Percentiles rank a stretch among this genome's conserved stretches.
Conservation (phyloP, 176 grass and related monocot genomes). For the Dactylis glomerata region DNA sequence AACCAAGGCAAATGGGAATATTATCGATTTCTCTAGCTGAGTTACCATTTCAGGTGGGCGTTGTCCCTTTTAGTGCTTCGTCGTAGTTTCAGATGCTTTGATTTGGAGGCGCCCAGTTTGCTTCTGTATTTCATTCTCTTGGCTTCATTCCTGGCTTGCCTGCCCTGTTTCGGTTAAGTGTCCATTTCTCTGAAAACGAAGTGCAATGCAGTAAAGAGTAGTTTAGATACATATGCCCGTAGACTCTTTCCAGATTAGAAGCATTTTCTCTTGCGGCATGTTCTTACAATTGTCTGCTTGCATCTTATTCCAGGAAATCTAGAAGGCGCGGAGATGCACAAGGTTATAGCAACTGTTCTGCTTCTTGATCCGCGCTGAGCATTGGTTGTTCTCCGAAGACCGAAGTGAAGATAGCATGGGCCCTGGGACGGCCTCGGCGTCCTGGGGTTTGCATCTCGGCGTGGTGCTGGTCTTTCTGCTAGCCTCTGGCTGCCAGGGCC, state of each 20-base stretch:
- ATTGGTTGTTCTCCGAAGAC: neutral
- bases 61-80: neutral
- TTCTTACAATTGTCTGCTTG: slow-evolving; percentile 18
- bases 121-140: neutral
- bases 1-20: neutral
- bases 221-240: neutral
- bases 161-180: neutral
- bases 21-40: neutral
- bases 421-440: neutral
- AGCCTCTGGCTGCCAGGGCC: slow-evolving; percentile 29
- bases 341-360: slow-evolving; percentile 3
- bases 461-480: slow-evolving; percentile 51
- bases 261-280: neutral
- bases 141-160: neutral
- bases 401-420: slow-evolving; percentile 29
- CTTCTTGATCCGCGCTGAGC: neutral
- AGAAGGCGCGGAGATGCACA: slow-evolving; percentile 2
- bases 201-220: neutral
- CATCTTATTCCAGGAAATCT: slow-evolving; percentile 25
- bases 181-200: slow-evolving; percentile 28
- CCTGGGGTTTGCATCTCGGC: slow-evolving; percentile 37
- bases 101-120: neutral
- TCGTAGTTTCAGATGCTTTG: slow-evolving; percentile 3
- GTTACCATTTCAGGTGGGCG: slow-evolving; percentile 9
- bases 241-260: slow-evolving; percentile 5